Base-by-base conservation (phyloP, 805 yeast genomes). In the Kockiozyma suomiensis region DNA sequence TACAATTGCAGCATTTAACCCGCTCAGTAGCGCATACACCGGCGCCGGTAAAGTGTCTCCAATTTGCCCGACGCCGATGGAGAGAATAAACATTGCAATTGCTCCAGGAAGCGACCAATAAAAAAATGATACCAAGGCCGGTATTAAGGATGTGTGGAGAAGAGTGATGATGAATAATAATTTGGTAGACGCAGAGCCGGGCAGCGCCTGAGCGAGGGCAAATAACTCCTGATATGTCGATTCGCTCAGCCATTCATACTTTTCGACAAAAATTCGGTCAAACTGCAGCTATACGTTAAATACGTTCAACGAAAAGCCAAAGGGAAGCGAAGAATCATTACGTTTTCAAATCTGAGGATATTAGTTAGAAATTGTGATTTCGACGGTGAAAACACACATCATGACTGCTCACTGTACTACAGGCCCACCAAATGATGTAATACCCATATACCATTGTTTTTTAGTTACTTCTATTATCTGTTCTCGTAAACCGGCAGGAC, bases 101-200 rank as follows among this genome's bases (percentile, higher is more conserved):
- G 65, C 65, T 10, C 65, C 65, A 6, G 65, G 65, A 4, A 61
- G 40, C 4, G 62, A 53, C 65, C 65, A 61, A 48, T 40, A 54
- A 17, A 61, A 32, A 41, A 61, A 61, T n/a, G 65, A 54, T 7
- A 61, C 3, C 25, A 60, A 15, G 4, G 60, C 65, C 4, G 65
- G 58, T 15, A 61, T 15, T 1, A 61, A 15, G 4, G 60, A 54
- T 25, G 60, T 55, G 37, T 52, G 65, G 6, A 61, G 50, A 7
- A 61, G 49, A 7, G 63, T 60, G 42, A 61, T 61, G 38, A 55
- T 54, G 46, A 59, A 61, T 15, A 60, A 42, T 25, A 61, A 23
- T 50, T 61, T 59, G 1, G 65, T 61, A n/a, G 64, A 59, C 4
- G 60, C 65, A 6, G 65, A 55, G n/a, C 65, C 65, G 4, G 65